Base-by-base conservation (phyloP, 192 early-diverging fungal genomes). In the Linderina pennispora region DNA sequence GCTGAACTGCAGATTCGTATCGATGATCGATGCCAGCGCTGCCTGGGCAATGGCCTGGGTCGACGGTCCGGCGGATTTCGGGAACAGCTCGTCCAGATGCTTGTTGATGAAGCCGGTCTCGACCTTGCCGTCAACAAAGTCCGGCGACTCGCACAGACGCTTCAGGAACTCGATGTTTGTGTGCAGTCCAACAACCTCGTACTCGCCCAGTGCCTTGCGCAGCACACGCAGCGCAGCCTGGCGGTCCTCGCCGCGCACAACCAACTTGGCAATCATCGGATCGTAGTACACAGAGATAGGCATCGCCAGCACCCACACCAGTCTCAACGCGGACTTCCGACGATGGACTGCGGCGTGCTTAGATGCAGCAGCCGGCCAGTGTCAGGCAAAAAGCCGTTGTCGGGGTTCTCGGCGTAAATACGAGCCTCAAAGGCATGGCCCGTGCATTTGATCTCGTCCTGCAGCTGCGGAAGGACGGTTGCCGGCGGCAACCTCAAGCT, bases 401-500 rank as follows among this genome's bases (percentile, higher is more conserved):
- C 75, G 1, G 94, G 91, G 71, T 95, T 93, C 77, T 98, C 94
- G 26, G 94, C 94, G 61, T 98, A 98, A 50, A 98, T 89, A 56
- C 94, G 84, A 3, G 95, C 91, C 71, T 98, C 95, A 57, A 98
- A 95, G n/a, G 95, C 85, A 57, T 89, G 88, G 17, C 92, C 95
- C 36, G 81, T 71, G 50, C 85, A 76, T 19, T 56, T 41, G 18
- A 94, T 68, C 15, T 90, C 80, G 21, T 82, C 47, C 11, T 74
- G 61, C 22, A 68, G 48, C 49, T 53, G 37, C 11, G 91, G 95
- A 24, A 98, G 65, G n/a, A 8, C 48, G 59, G 76, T 95, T 95
- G 10, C 95, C 95, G 9, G 90, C 74, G 15, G 95, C 95, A 25
- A 98, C 89, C 48, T 90, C 86, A 24, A 97, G 72, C 61, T 97